A percentile compares a stretch with the other conserved stretches of the same genome.
These are phyloP conservation scores for Saturnispora zaruensis DNA, from an alignment of 805 yeast species.

Conservation along the genomic window DNA sequence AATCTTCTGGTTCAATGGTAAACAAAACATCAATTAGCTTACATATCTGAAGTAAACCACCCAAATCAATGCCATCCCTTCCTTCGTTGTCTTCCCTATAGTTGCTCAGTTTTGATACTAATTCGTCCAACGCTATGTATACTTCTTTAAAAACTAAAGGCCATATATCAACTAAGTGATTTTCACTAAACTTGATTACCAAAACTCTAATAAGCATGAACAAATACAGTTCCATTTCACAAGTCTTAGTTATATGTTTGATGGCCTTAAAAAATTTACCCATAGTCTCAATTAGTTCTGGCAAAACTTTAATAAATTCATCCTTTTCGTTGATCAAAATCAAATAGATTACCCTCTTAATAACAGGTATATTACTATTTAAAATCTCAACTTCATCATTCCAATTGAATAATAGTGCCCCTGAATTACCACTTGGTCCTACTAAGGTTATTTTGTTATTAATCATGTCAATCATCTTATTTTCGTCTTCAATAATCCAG, in stretches of 20 bases:
- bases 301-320: constrained; percentile 41
- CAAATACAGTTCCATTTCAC: constrained; percentile 34
- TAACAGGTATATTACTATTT: constrained; percentile 25
- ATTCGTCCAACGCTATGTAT: constrained; percentile 38
- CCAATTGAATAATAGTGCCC: constrained; percentile 36
- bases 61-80: constrained; percentile 27
- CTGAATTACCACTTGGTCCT: constrained; percentile 39
- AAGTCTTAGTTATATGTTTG: constrained; percentile 18
- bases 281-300: constrained; percentile 33
- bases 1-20: constrained; percentile 62
- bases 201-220: constrained; percentile 58
- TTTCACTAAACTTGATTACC: constrained; percentile 49
- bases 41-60: constrained; percentile 48
- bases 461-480: constrained; percentile 45
- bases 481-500: constrained; percentile 64
- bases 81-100: constrained; percentile 6
- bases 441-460: constrained; percentile 31
- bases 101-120: constrained; percentile 20
- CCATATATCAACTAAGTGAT: constrained; percentile 67
- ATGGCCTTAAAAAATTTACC: constrained; percentile 24
- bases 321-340: constrained; percentile 56
- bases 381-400: constrained; percentile 25
- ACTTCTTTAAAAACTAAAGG: constrained; percentile 54
- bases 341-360: constrained; percentile 59
- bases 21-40: constrained; percentile 73